Percentiles rank a stretch among this genome's conserved stretches.
Evolutionary conservation across 805 yeast species (phyloP).

Genomic region (Candida pseudoglaebosa): DNA sequence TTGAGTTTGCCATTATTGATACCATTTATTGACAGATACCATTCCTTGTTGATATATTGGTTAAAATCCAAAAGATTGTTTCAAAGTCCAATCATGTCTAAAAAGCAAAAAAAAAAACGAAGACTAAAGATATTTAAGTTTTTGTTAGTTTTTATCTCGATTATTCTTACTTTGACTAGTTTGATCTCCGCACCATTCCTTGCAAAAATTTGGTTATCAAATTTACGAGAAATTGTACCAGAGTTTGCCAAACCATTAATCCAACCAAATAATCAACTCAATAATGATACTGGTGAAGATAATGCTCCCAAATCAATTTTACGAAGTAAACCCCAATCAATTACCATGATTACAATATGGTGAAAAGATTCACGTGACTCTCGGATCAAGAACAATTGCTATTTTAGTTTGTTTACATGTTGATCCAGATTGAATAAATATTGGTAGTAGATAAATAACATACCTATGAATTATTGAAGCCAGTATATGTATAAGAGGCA

Average conservation of each 20-base stretch:
- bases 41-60: slow-evolving; percentile 50
- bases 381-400: neutral
- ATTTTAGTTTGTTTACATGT: slow-evolving; percentile 5
- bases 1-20: slow-evolving; percentile 39
- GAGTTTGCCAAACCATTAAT: slow-evolving; percentile 25
- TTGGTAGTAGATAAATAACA: neutral
- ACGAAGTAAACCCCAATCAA: slow-evolving; percentile 25
- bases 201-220: slow-evolving; percentile 15
- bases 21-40: slow-evolving; percentile 48
- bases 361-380: slow-evolving; percentile 5
- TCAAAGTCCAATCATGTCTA: slow-evolving; percentile 35
- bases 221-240: slow-evolving; percentile 9
- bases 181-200: slow-evolving; percentile 47
- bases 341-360: slow-evolving; percentile 12
- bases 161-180: slow-evolving; percentile 35
- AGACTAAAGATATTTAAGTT: slow-evolving; percentile 37
- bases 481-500: neutral
- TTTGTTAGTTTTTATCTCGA: slow-evolving; percentile 40
- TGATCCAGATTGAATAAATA: neutral
- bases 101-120: slow-evolving; percentile 31
- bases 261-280: slow-evolving; percentile 58
- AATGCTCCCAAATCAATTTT: slow-evolving; percentile 45
- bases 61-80: slow-evolving; percentile 35
- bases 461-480: neutral
- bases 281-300: slow-evolving; percentile 61